phyloP scores from a whole-genome alignment of 331 rosid species.

The Quercus phellos region DNA sequence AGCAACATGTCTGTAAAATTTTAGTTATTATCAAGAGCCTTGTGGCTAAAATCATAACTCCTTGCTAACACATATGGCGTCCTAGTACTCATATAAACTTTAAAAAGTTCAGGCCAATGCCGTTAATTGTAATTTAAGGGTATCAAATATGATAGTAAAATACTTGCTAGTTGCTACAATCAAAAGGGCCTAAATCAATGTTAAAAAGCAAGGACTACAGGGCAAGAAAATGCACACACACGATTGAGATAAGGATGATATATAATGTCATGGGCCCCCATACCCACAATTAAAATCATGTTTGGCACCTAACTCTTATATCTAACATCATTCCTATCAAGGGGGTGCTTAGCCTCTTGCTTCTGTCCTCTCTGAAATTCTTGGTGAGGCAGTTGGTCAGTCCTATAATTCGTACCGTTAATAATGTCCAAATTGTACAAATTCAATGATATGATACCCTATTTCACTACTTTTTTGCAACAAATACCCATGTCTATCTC shows the following conservation, averaged over 20 bases:
- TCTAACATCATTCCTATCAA: constrained; percentile 5
- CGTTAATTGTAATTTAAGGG: too few relatives aligned
- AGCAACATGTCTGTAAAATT: too few relatives aligned
- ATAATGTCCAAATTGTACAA: background rate
- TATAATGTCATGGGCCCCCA: background rate
- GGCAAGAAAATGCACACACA: background rate
- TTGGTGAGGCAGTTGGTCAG: background rate
- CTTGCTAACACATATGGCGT: too few relatives aligned
- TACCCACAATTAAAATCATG: background rate
- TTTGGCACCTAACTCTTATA: background rate
- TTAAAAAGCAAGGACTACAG: background rate
- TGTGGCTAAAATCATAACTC: too few relatives aligned
- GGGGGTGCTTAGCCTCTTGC: background rate
- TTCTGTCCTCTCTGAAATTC: background rate
- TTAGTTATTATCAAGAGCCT: too few relatives aligned
- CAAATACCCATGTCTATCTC: background rate
- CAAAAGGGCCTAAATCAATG: background rate
- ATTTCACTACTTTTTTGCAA: background rate
- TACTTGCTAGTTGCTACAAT: background rate
- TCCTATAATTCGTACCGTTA: background rate
- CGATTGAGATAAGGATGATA: background rate
- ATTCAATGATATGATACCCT: background rate
- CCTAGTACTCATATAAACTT: too few relatives aligned
- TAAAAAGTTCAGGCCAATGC: too few relatives aligned
- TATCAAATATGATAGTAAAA: too few relatives aligned